Conservation (phyloP, 495 filamentous ascomycete species). For the Choiromyces venosus region DNA sequence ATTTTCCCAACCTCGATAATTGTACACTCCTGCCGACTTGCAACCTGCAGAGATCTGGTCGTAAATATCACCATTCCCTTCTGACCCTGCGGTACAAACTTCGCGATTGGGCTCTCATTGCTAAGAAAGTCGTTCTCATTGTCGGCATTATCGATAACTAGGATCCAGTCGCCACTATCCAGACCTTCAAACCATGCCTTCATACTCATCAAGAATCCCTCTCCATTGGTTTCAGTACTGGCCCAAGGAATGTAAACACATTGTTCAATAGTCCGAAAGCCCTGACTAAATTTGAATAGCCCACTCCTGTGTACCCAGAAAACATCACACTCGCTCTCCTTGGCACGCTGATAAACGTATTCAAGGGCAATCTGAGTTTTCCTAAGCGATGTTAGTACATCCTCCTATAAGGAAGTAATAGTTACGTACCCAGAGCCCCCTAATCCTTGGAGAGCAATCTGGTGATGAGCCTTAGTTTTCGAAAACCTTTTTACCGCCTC, state of each 20-base stretch:
- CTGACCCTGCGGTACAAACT: conserved; percentile 22
- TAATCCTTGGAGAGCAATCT: no score
- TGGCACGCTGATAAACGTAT: conserved; percentile 42
- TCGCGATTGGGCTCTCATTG: background rate
- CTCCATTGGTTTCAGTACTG: conserved; percentile 2
- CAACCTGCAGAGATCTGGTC: conserved; percentile 37
- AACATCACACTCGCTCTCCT: conserved; percentile 18
- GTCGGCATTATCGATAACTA: conserved; percentile 46
- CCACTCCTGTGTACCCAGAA: conserved; percentile 46
- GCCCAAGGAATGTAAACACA: conserved; percentile 32
- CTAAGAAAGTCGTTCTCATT: conserved; percentile 29
- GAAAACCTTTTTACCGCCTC: no score
- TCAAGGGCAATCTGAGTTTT: conserved; percentile 52
- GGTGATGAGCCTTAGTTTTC: no score
- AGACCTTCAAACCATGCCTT: conserved; percentile 13
- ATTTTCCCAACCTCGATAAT: conserved; percentile 1
- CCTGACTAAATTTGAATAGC: conserved; percentile 42
- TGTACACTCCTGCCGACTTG: background rate
- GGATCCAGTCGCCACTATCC: conserved; percentile 37
- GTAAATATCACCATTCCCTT: conserved; percentile 42
- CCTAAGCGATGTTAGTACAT: conserved; percentile 22
- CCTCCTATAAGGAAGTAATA: no score
- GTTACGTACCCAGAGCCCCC: no score
- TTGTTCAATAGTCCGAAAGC: conserved; percentile 43
- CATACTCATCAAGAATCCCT: background rate